A percentile compares a stretch with the other conserved stretches of the same genome.
phyloP scores from a whole-genome alignment of 2,329 filamentous ascomycete species.

The Neopestalotiopsis sp. region DNA sequence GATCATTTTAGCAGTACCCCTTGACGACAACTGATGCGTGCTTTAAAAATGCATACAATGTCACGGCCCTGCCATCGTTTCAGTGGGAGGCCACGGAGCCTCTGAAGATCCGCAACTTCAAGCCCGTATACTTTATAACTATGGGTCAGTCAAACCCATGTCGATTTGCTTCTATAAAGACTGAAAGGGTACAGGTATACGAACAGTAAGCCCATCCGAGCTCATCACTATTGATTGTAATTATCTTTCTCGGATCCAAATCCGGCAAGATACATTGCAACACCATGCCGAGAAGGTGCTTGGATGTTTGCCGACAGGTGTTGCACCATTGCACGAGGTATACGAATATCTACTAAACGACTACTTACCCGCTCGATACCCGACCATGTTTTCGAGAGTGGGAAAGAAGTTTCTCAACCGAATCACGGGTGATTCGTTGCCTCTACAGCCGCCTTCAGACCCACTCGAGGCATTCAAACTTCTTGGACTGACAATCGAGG shows the following conservation, averaged over 20 bases:
- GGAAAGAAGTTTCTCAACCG: constrained; percentile 44
- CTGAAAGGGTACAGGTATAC: constrained; percentile 42
- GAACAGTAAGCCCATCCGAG: constrained; percentile 49
- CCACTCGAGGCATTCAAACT: constrained; percentile 41
- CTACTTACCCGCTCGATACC: constrained; percentile 56
- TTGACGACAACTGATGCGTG: not conserved
- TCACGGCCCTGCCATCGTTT: not conserved
- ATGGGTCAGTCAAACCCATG: constrained; percentile 49
- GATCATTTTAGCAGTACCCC: not conserved
- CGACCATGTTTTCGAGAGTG: constrained; percentile 49
- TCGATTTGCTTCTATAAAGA: not conserved
- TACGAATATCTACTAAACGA: constrained; percentile 53
- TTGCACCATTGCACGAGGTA: constrained; percentile 50
- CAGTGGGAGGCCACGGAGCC: constrained; percentile 48
- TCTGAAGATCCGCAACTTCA: constrained; percentile 52
- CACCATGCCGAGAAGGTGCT: constrained; percentile 46
- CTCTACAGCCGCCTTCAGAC: constrained; percentile 25
- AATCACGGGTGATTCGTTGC: constrained; percentile 37
- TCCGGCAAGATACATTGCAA: constrained; percentile 45
- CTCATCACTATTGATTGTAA: constrained; percentile 59
- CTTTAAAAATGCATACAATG: not conserved
- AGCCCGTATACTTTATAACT: constrained; percentile 58
- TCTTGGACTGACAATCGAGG: constrained; percentile 58
- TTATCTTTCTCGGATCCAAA: constrained; percentile 51
- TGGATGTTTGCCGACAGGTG: constrained; percentile 47